Base-by-base conservation (phyloP, 495 filamentous ascomycete genomes). In the Rusavskia elegans region DNA sequence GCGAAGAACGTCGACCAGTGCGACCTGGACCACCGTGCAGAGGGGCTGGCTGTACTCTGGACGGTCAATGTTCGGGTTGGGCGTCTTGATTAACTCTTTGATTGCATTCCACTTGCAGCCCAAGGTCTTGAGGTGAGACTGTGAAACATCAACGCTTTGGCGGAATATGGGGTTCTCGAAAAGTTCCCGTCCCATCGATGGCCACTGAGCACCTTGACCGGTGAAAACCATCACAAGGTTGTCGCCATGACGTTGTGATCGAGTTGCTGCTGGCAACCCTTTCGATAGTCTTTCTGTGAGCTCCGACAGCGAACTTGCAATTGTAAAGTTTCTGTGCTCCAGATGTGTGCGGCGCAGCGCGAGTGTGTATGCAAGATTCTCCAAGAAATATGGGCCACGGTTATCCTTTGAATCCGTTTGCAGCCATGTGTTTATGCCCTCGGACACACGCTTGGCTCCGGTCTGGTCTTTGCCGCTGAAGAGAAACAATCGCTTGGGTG, bases 11-110 rank as follows among this genome's bases (percentile, higher is more conserved):
- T 64, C 57, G 1, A 66, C 64, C 1, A 72, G 48, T 2, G 64
- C 61, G n/a, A 72, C 53, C 32, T 72, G 69, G 3, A 72, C 45
- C 0, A 64, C 65, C 11, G 64, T 64, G 45, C 66, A 71, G 3
- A 66, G 52, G 0, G 67, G 63, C 40, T 68, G 66, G 36, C 67
- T 66, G 19, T 64, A 39, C 17, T 10, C 35, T 7, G 52, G 45
- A 9, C 29, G 2, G 4, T 48, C 52, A 19, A 48, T 48, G 20
- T 38, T 21, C 44, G 25, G 13, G 14, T 46, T 29, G 20, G 19
- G 19, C 25, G 44, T 23, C 44, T 23, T 23, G 44, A 21, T 3
- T 13, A 46, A 41, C 38, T 59, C 54, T 64, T 64, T 62, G 2
- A 61, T 55, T 19, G 66, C 49, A 25, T 53, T 55, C 64, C 64